Evolutionary conservation across 2,329 filamentous ascomycete species (phyloP), one percentile per base, ranked within the genome.

Genomic region (Fusarium coffeatum): DNA sequence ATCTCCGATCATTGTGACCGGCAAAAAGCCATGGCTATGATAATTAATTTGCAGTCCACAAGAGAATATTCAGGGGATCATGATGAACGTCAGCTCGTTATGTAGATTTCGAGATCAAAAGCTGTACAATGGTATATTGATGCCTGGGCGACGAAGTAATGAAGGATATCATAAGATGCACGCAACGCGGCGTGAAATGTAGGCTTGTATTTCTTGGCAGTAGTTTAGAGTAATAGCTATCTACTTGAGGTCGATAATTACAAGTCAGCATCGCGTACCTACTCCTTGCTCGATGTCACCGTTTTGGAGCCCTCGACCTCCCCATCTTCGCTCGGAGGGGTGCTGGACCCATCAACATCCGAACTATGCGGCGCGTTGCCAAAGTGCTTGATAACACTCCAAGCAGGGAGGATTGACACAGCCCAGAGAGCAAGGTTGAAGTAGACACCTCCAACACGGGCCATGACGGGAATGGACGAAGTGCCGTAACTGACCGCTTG

Each of bases 401-500:
- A 93, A 0, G 88, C 90, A 0, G 91, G 91, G 4, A 84, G 69
- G 13, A 93, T 80, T 0, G 90, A 84, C 1, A 91, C 69, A 0
- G 81, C 90, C 90, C 90, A 93, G 0, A 93, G 80, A 0, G 81
- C 86, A 75, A 93, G 92, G 73, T 93, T 93, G 72, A 92, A 80
- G 74, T 93, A 93, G 0, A 92, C 84, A 18, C 84, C 88, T 5
- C 90, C 91, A 5, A 92, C 84, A 51, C 89, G 81, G 3, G 86
- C 90, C 76, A 93, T 90, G 8, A 92, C 76, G 0, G 82, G 79
- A 12, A 92, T 70, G 5, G 88, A 89, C 11, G 86, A 87, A 1
- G 93, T 78, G 0, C 91, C 91, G 64, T 93, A 93, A 72, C 89
- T 91, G 18, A 93, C 79, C 9, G 90, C 91, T 76, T 93, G 91